phyloP scores from a whole-genome alignment of 768 basidiomycete genomes.

The Rhodotorula graminis region DNA sequence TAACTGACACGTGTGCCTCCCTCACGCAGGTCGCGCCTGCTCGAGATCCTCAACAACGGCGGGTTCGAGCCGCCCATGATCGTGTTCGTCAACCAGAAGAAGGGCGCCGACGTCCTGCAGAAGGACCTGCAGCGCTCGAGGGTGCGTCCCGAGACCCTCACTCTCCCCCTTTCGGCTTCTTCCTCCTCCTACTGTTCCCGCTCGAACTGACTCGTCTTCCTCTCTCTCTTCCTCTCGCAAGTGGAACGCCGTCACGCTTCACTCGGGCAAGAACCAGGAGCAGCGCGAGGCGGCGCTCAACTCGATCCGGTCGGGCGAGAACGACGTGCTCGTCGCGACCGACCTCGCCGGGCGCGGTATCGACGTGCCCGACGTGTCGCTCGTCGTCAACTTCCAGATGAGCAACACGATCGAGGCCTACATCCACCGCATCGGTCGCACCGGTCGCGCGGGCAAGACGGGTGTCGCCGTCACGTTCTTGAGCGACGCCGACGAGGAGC shows the following conservation, averaged over 20 bases:
- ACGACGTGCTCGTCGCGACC: conserved; percentile 88
- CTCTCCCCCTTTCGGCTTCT: neutral
- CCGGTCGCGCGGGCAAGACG: conserved; percentile 67
- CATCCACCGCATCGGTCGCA: conserved; percentile 96
- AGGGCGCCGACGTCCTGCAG: conserved; percentile 96
- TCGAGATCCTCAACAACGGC: conserved; percentile 88
- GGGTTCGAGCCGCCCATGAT: conserved; percentile 86
- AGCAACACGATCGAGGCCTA: conserved; percentile 91
- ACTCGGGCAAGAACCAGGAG: conserved; percentile 96
- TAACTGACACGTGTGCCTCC: too few relatives aligned
- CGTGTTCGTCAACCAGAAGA: conserved; percentile 98
- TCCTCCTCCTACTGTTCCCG: neutral
- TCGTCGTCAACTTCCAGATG: conserved; percentile 99
- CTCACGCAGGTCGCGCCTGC: conserved; percentile 62
- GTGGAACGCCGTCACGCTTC: conserved; percentile 87
- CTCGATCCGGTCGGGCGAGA: conserved; percentile 74
- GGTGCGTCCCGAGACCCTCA: conserved; percentile 53
- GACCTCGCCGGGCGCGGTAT: conserved; percentile 98
- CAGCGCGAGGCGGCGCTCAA: conserved; percentile 91
- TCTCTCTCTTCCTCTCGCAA: conserved; percentile 43
- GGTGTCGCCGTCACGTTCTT: conserved; percentile 82
- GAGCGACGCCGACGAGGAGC: conserved; percentile 83
- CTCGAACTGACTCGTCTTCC: conserved; percentile 17
- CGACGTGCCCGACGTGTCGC: conserved; percentile 91
- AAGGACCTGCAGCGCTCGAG: conserved; percentile 87